These are phyloP conservation scores for slime mould (Dictyostelium discoideum) DNA, from an alignment of 78 protist species.

Conservation along the genomic window dicty_2.7 NC_007089.4:2145501-2146000, in stretches of 20 bases:
- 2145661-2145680: neutral
- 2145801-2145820: neutral
- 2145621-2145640: neutral
- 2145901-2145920: conserved; percentile 2
- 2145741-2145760: neutral
- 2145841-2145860: neutral
- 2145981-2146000: neutral
- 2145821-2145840: neutral
- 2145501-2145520: neutral
- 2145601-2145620: neutral
- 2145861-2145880: neutral
- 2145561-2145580: neutral
- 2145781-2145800: neutral
- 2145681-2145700: too few species aligned
- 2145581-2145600: neutral
- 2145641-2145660: neutral
- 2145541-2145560: conserved; percentile 15
- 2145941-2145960: conserved; percentile 15
- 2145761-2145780: neutral
- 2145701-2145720: too few species aligned
- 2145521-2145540: neutral
- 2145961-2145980: neutral
- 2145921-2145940: neutral
- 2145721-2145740: too few species aligned
- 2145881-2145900: neutral